Conservation (phyloP, 176 grass and related monocot species). For the Hordeum marinum region DNA sequence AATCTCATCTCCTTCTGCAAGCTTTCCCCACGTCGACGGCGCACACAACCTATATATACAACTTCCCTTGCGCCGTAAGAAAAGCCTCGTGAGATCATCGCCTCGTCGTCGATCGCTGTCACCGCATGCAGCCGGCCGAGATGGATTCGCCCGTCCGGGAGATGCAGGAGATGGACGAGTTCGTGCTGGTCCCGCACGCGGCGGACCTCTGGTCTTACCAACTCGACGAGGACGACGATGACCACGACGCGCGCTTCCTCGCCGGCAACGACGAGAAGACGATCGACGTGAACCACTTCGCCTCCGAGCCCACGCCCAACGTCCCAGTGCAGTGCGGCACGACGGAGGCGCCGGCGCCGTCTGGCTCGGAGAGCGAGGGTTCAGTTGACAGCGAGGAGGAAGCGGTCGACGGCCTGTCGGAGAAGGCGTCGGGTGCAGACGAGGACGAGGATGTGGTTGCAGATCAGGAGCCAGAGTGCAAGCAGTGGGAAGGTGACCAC, state of each 20-base stretch:
- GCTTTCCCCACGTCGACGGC: not conserved
- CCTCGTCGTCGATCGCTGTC: not conserved
- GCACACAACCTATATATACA: not conserved
- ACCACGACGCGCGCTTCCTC: not conserved
- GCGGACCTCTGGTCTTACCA: not conserved
- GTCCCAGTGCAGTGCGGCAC: not conserved
- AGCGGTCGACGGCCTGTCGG: not conserved
- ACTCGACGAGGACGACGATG: not conserved
- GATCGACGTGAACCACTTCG: conserved; percentile 8
- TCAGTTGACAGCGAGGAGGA: not conserved
- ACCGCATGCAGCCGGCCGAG: not conserved
- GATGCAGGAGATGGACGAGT: not conserved
- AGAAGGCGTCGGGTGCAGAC: not conserved
- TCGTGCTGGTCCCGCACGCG: not conserved
- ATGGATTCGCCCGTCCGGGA: not conserved
- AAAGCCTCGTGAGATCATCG: not conserved
- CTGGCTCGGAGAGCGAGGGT: not conserved
- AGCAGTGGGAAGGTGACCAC: not conserved
- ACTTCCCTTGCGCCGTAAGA: not conserved
- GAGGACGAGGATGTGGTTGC: not conserved
- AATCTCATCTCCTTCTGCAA: not conserved
- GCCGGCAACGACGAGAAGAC: not conserved
- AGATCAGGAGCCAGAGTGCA: not conserved
- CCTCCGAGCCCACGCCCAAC: not conserved
- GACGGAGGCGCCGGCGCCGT: not conserved